Evolutionary conservation across 2,329 filamentous ascomycete genomes (phyloP).

Genomic region (Colletotrichum cuscutae): DNA sequence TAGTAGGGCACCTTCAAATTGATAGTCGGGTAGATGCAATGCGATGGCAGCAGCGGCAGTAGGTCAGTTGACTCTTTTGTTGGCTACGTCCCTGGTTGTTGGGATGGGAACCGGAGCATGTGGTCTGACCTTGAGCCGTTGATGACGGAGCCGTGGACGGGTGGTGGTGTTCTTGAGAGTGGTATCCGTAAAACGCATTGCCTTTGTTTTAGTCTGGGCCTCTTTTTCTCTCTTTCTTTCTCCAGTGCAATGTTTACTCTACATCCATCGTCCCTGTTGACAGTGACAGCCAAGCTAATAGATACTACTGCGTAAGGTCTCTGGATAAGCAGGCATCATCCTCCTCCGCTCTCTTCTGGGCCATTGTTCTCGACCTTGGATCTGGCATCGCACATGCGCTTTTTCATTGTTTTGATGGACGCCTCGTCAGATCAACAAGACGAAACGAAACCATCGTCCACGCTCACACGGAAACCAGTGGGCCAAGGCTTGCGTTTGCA

Average conservation of each 20-base stretch:
- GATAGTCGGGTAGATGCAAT: slow-evolving; percentile 8
- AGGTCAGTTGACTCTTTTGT: slow-evolving; percentile 32
- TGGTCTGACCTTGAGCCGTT: slow-evolving; percentile 33
- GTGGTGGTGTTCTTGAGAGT: slow-evolving; percentile 16
- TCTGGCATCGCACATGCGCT: slow-evolving; percentile 23
- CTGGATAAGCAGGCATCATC: neutral
- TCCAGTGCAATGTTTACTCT: slow-evolving; percentile 8
- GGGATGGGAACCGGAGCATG: slow-evolving; percentile 34
- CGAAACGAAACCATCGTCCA: slow-evolving; percentile 33
- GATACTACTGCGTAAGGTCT: neutral
- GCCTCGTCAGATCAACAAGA: slow-evolving; percentile 30
- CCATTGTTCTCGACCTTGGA: slow-evolving; percentile 5
- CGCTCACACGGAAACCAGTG: slow-evolving; percentile 28
- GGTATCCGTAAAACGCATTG: neutral
- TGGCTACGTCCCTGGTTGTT: slow-evolving; percentile 30
- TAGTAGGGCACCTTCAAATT: neutral
- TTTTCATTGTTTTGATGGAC: slow-evolving; percentile 29
- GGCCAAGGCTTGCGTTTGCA: slow-evolving; percentile 28
- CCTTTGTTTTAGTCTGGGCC: neutral
- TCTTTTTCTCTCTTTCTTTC: neutral
- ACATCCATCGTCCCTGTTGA: slow-evolving; percentile 25
- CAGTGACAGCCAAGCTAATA: slow-evolving; percentile 1
- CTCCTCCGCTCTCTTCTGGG: neutral
- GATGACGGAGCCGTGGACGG: slow-evolving; percentile 19
- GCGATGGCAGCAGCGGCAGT: slow-evolving; percentile 5